Evolutionary conservation across 2,329 filamentous ascomycete species (phyloP).

Genomic region (Paracorniculantispora psalliotae): DNA sequence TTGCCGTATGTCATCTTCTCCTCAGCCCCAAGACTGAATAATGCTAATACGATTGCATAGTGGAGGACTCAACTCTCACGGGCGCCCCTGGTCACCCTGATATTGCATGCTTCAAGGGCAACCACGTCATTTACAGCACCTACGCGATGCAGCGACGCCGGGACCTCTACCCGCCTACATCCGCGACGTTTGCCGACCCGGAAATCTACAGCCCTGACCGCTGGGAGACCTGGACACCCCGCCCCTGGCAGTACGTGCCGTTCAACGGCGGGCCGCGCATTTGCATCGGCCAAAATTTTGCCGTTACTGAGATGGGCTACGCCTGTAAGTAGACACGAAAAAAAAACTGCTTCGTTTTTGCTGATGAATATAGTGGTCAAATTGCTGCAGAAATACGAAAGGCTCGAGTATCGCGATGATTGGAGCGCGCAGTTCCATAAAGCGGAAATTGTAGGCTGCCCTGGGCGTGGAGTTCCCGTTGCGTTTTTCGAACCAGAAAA

Average conservation of each 20-base stretch:
- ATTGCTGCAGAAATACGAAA: conserved; percentile 57
- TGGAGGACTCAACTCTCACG: conserved; percentile 55
- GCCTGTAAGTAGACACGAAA: neutral
- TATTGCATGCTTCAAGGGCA: conserved; percentile 62
- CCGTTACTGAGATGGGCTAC: conserved; percentile 62
- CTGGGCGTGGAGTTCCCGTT: conserved; percentile 38
- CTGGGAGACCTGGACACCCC: conserved; percentile 60
- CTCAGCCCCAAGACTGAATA: neutral
- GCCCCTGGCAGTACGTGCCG: conserved; percentile 67
- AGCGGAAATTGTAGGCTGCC: conserved; percentile 40
- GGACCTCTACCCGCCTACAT: conserved; percentile 54
- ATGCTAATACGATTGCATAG: neutral
- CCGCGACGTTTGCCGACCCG: conserved; percentile 41
- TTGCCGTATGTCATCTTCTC: conserved; percentile 52
- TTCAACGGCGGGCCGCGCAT: conserved; percentile 66
- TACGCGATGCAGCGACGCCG: conserved; percentile 67
- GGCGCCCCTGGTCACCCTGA: conserved; percentile 63
- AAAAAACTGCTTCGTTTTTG: too few species aligned
- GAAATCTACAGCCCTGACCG: conserved; percentile 59
- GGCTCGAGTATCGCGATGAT: conserved; percentile 44
- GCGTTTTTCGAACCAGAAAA: conserved; percentile 30
- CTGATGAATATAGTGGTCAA: conserved; percentile 38
- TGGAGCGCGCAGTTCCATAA: conserved; percentile 41
- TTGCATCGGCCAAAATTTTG: conserved; percentile 65
- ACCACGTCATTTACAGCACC: conserved; percentile 60